Percentiles rank a stretch among this genome's conserved stretches.
phyloP scores from a whole-genome alignment of 2,329 filamentous ascomycete genomes.

The Botrytis tulipae region DNA sequence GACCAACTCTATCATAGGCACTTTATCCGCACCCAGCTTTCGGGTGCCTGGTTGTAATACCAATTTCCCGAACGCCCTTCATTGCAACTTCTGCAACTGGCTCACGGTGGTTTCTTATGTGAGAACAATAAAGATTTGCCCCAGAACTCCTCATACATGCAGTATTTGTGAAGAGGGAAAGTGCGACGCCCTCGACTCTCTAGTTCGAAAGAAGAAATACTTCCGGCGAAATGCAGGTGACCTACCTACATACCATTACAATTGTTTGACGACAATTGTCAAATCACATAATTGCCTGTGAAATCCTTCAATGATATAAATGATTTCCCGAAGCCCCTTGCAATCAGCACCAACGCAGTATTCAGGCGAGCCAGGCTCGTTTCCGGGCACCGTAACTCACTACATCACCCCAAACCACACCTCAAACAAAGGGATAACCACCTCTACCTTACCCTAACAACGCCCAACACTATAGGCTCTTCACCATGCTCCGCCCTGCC shows the following conservation, averaged over 20 bases:
- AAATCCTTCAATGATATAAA: background rate
- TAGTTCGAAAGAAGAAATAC: background rate
- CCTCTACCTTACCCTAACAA: background rate
- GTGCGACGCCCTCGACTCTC: background rate
- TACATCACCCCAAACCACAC: background rate
- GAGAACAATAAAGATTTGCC: background rate
- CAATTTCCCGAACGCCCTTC: background rate
- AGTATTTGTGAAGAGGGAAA: background rate
- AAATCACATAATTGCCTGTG: background rate
- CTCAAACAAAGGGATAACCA: conserved; percentile 8
- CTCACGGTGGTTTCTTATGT: background rate
- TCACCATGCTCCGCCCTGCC: conserved; percentile 15
- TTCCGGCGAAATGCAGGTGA: background rate
- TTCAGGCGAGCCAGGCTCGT: background rate
- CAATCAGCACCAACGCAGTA: background rate
- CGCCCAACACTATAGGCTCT: background rate
- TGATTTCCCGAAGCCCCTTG: background rate
- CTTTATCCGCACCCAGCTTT: background rate
- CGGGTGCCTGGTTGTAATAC: background rate
- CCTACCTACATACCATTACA: background rate
- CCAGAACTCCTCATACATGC: background rate
- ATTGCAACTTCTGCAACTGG: background rate
- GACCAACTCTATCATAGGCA: background rate
- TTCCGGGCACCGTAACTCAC: conserved; percentile 16
- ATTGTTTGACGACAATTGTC: background rate